phyloP scores from a whole-genome alignment of 441 rosid species.

The Francoa sonchifolia region DNA sequence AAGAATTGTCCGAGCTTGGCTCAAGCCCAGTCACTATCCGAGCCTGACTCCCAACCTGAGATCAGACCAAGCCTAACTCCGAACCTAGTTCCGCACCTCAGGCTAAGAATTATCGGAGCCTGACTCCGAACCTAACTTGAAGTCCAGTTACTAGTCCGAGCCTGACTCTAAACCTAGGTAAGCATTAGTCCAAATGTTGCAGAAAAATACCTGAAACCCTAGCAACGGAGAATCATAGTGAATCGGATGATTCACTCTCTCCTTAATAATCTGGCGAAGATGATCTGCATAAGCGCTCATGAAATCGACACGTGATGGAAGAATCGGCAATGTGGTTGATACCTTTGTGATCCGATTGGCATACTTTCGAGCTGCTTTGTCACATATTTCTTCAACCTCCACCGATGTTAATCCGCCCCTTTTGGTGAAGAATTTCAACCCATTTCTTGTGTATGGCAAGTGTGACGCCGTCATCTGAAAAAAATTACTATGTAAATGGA shows the following conservation, averaged over 20 bases:
- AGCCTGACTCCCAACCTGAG: too few species aligned
- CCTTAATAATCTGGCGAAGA: slow-evolving; percentile 59
- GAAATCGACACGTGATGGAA: slow-evolving; percentile 42
- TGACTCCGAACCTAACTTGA: too few species aligned
- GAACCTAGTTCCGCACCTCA: too few species aligned
- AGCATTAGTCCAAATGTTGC: background rate
- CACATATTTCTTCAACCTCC: slow-evolving; percentile 78
- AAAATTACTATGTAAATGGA: too few species aligned
- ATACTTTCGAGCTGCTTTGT: slow-evolving; percentile 53
- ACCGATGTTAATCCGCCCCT: slow-evolving; percentile 74
- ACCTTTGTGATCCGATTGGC: slow-evolving; percentile 55
- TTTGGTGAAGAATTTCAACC: slow-evolving; percentile 79
- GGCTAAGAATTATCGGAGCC: too few species aligned
- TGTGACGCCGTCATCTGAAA: slow-evolving; percentile 94
- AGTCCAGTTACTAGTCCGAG: too few species aligned
- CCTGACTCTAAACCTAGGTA: too few species aligned
- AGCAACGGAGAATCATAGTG: slow-evolving; percentile 61
- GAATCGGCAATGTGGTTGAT: slow-evolving; percentile 34
- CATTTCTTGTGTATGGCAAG: slow-evolving; percentile 82
- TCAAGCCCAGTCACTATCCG: too few species aligned
- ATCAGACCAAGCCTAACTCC: too few species aligned
- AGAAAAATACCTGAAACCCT: slow-evolving; percentile 48
- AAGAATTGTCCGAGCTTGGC: too few species aligned
- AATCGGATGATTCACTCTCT: slow-evolving; percentile 63
- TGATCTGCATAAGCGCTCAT: slow-evolving; percentile 61